Conservation (phyloP, 306 rosid genomes). For the Begonia peltatifolia region DNA sequence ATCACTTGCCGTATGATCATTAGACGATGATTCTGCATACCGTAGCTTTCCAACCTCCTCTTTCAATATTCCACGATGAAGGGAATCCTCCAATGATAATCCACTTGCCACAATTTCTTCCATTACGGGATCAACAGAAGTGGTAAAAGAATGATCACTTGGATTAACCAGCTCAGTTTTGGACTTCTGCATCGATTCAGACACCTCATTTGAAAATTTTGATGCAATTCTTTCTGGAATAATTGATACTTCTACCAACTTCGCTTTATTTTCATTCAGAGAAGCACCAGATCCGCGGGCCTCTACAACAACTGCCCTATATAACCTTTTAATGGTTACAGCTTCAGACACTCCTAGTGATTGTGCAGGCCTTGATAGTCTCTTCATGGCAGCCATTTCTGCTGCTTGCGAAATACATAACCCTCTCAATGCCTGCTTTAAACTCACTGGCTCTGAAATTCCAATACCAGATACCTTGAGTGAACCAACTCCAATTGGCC, state of each 20-base stretch:
- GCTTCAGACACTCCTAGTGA: slow-evolving; percentile 76
- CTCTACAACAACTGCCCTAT: slow-evolving; percentile 61
- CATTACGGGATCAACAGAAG: slow-evolving; percentile 15
- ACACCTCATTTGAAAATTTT: slow-evolving; percentile 26
- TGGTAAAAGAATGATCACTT: slow-evolving; percentile 19
- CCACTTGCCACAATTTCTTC: slow-evolving; percentile 17
- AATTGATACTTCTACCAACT: slow-evolving; percentile 63
- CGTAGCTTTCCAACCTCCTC: slow-evolving; percentile 17
- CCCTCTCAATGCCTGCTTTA: slow-evolving; percentile 96
- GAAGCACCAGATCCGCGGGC: slow-evolving; percentile 28
- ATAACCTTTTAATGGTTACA: slow-evolving; percentile 70
- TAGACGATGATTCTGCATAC: slow-evolving; percentile 20
- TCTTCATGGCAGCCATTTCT: slow-evolving; percentile 92
- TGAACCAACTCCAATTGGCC: slow-evolving; percentile 67
- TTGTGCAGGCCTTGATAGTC: slow-evolving; percentile 41
- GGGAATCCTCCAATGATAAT: slow-evolving; percentile 31
- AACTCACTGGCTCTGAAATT: slow-evolving; percentile 81
- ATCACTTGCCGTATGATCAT: slow-evolving; percentile 14
- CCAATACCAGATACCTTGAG: slow-evolving; percentile 80
- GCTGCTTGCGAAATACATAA: slow-evolving; percentile 95
- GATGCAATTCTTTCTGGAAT: slow-evolving; percentile 45
- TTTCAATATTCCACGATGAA: slow-evolving; percentile 17
- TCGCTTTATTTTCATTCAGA: slow-evolving; percentile 41
- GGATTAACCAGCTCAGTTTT: slow-evolving; percentile 17
- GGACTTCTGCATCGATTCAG: slow-evolving; percentile 13